phyloP scores from a whole-genome alignment of 2,329 filamentous ascomycete species.

The Pseudogymnoascus sp. region DNA sequence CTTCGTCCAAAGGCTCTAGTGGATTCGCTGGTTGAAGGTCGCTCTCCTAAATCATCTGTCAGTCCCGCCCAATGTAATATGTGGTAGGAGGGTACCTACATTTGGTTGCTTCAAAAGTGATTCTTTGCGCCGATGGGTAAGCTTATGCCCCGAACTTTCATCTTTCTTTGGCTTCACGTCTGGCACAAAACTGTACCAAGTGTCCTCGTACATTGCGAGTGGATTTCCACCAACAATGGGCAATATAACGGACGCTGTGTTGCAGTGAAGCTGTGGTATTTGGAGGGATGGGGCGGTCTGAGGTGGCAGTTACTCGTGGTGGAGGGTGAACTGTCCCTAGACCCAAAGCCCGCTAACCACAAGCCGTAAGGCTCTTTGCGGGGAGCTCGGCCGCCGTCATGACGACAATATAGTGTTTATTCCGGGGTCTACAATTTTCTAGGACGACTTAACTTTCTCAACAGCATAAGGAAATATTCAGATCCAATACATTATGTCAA shows the following conservation, averaged over 20 bases:
- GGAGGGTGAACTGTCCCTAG: constrained; percentile 1
- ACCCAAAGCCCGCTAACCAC: constrained; percentile 1
- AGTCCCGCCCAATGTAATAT: constrained; percentile 26
- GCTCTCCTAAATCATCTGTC: constrained; percentile 41
- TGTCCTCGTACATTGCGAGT: constrained; percentile 65
- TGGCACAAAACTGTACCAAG: constrained; percentile 72
- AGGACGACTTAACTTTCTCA: background rate
- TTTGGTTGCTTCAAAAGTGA: constrained; percentile 61
- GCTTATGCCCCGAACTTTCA: constrained; percentile 34
- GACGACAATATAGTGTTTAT: background rate
- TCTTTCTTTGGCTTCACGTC: constrained; percentile 46
- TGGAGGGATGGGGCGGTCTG: constrained; percentile 4
- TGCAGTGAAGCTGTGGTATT: background rate
- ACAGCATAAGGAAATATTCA: background rate
- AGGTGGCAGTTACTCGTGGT: constrained; percentile 2
- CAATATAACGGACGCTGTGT: constrained; percentile 1
- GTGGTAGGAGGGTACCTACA: constrained; percentile 36
- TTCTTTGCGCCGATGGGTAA: constrained; percentile 56
- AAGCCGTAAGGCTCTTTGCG: constrained; percentile 1
- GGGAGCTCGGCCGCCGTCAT: constrained; percentile 7
- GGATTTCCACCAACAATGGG: background rate
- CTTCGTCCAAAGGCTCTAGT: constrained; percentile 51
- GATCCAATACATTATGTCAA: background rate
- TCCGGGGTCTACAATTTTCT: background rate
- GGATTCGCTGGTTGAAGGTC: constrained; percentile 44